These are phyloP conservation scores for Suillus discolor DNA, from an alignment of 768 basidiomycete species.

Conservation along the genomic window DNA sequence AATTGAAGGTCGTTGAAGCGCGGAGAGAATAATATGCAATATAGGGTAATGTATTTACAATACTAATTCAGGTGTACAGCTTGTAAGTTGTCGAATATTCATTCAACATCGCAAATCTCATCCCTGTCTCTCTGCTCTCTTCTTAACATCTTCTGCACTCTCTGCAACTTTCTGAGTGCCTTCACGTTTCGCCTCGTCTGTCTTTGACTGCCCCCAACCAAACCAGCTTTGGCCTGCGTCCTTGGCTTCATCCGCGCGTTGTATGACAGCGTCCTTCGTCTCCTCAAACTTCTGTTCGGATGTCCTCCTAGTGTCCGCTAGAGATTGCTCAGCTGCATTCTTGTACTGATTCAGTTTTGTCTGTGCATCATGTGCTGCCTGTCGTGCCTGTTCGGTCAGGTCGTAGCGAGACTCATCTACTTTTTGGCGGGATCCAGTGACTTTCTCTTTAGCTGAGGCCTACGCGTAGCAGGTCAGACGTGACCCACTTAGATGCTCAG, in stretches of 20 bases:
- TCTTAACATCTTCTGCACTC: conserved; percentile 31
- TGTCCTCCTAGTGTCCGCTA: conserved; percentile 25
- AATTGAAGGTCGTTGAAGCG: too few species aligned
- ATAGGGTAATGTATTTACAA: background rate
- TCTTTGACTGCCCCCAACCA: conserved; percentile 39
- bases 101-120: conserved; percentile 12
- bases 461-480: conserved; percentile 6
- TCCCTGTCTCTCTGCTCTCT: conserved; percentile 28
- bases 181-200: conserved; percentile 31
- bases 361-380: conserved; percentile 28
- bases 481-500: background rate
- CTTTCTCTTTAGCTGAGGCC: conserved; percentile 24
- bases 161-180: conserved; percentile 29
- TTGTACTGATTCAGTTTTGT: conserved; percentile 27
- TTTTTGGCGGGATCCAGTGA: conserved; percentile 14
- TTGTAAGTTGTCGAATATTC: background rate
- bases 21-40: background rate
- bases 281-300: conserved; percentile 32
- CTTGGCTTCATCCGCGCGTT: conserved; percentile 27
- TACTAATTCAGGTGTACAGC: background rate
- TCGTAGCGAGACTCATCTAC: conserved; percentile 28
- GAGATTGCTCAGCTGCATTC: conserved; percentile 25
- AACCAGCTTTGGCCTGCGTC: conserved; percentile 39
- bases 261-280: conserved; percentile 27
- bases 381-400: conserved; percentile 26